phyloP scores from a whole-genome alignment of 306 rosid genomes.

The Abrus precatorius region DNA sequence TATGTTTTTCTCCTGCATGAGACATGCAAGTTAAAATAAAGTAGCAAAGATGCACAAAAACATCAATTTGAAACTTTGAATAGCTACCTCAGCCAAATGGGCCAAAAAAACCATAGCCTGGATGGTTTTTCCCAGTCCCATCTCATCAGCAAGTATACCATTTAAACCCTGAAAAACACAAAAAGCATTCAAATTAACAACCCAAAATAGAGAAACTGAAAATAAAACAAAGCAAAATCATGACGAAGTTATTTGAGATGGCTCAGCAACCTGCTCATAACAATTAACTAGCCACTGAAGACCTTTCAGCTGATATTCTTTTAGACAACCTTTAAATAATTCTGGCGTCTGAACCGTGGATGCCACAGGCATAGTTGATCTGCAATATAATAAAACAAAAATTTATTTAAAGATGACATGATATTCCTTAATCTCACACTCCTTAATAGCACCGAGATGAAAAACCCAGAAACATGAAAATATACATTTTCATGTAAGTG shows the following conservation, averaged over 20 bases:
- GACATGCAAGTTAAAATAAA: conserved; percentile 49
- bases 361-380: conserved; percentile 98
- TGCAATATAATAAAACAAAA: conserved; percentile 58
- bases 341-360: conserved; percentile 94
- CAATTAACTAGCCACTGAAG: conserved; percentile 99
- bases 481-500: background rate
- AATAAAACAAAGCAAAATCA: conserved; percentile 3
- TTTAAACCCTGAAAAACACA: conserved; percentile 81
- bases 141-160: conserved; percentile 99
- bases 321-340: conserved; percentile 85
- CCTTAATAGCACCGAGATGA: conserved; percentile 33
- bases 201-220: conserved; percentile 19
- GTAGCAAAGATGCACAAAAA: conserved; percentile 30
- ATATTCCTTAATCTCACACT: conserved; percentile 36
- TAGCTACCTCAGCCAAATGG: conserved; percentile 94
- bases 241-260: background rate
- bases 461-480: conserved; percentile 19
- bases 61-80: conserved; percentile 40
- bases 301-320: conserved; percentile 95
- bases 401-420: conserved; percentile 41
- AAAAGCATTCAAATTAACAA: conserved; percentile 44
- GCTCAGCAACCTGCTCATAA: conserved; percentile 90
- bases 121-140: conserved; percentile 99
- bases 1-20: conserved; percentile 93
- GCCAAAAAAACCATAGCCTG: conserved; percentile 99